These are phyloP conservation scores for Turritis glabra DNA, from an alignment of 345 rosid genomes.

Conservation along the genomic window DNA sequence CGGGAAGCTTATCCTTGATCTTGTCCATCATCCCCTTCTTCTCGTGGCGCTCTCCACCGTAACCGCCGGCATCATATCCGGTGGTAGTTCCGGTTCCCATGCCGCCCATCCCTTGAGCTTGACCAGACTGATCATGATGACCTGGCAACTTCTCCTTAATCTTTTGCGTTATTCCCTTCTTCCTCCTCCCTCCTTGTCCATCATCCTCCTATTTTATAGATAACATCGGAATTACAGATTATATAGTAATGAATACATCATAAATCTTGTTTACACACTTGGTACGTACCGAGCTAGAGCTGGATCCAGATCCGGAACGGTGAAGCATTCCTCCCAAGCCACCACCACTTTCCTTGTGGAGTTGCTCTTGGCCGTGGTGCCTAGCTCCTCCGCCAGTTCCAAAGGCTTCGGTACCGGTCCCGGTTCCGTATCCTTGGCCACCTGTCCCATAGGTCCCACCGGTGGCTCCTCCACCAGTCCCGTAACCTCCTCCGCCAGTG, in stretches of 20 bases:
- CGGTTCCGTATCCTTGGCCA: slow-evolving; percentile 35
- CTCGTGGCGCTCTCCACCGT: slow-evolving; percentile 43
- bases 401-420: slow-evolving; percentile 21
- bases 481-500: slow-evolving; percentile 17
- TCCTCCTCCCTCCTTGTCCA: slow-evolving; percentile 69
- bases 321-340: slow-evolving; percentile 46
- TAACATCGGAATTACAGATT: neutral
- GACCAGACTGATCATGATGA: slow-evolving; percentile 41
- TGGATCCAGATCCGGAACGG: slow-evolving; percentile 57
- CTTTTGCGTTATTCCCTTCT: slow-evolving; percentile 58
- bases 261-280: neutral
- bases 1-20: slow-evolving; percentile 72
- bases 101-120: slow-evolving; percentile 32
- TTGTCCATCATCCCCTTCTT: slow-evolving; percentile 68
- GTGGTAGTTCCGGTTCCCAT: slow-evolving; percentile 37
- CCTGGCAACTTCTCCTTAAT: slow-evolving; percentile 63
- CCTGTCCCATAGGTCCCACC: slow-evolving; percentile 38
- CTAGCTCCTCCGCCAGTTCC: slow-evolving; percentile 39
- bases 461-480: slow-evolving; percentile 27
- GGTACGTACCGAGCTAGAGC: slow-evolving; percentile 50
- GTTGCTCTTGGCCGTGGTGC: slow-evolving; percentile 35
- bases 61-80: slow-evolving; percentile 28
- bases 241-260: neutral
- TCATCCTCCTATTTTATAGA: slow-evolving; percentile 57
- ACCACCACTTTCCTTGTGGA: slow-evolving; percentile 29